These are phyloP conservation scores for Aciculosporium take DNA, from an alignment of 2,329 filamentous ascomycete genomes.

Conservation along the genomic window DNA sequence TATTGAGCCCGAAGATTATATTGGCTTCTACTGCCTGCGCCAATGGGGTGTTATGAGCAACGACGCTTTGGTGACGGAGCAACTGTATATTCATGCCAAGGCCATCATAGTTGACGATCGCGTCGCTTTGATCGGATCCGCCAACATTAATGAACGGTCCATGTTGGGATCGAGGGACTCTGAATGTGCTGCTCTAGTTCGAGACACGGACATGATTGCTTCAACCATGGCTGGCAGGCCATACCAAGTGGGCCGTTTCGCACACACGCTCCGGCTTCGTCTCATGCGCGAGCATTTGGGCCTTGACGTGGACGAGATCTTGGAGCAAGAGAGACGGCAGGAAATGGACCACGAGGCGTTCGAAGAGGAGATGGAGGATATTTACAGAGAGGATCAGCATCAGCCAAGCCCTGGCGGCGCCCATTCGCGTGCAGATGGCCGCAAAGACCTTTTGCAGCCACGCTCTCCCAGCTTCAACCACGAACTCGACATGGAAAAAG, in stretches of 20 bases:
- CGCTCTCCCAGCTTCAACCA: constrained; percentile 53
- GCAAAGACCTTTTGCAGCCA: constrained; percentile 15
- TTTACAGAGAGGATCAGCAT: constrained; percentile 36
- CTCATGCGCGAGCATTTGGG: constrained; percentile 95
- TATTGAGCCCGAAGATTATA: constrained; percentile 89
- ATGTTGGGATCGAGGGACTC: constrained; percentile 89
- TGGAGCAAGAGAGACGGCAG: constrained; percentile 60
- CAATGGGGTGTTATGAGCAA: constrained; percentile 86
- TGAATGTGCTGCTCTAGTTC: constrained; percentile 76
- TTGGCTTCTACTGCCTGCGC: constrained; percentile 84
- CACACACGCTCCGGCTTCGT: constrained; percentile 81
- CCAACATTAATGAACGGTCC: constrained; percentile 96
- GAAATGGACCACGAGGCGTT: constrained; percentile 47
- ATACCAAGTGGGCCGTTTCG: constrained; percentile 82
- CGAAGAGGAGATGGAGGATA: constrained; percentile 45
- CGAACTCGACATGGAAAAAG: constrained; percentile 31
- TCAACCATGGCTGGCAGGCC: constrained; percentile 83
- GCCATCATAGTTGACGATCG: constrained; percentile 92
- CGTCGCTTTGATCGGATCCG: constrained; percentile 85
- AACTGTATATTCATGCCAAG: constrained; percentile 96
- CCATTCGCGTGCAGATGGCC: constrained; percentile 23
- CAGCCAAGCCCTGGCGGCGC: background rate
- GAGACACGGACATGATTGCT: constrained; percentile 84
- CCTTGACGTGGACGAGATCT: constrained; percentile 83
- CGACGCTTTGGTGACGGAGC: constrained; percentile 78